Conservation (phyloP, 1,139 yeast species). For the Yamadazyma spencermartinsiae region DNA sequence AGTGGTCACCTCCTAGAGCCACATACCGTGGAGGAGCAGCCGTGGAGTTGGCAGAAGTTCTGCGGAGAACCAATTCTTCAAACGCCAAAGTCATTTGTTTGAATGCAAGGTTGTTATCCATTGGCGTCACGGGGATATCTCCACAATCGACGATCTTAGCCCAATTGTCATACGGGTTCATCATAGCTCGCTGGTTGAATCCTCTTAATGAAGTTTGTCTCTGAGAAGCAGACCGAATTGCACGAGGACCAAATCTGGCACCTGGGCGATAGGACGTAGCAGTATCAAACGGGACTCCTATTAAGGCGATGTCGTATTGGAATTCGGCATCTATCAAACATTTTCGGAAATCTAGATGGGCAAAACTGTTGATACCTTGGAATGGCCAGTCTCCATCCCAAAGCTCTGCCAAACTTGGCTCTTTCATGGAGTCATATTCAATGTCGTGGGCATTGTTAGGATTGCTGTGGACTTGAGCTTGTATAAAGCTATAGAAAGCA, state of each 20-base stretch:
- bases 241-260: constrained; percentile 79
- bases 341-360: constrained; percentile 60
- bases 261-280: constrained; percentile 75
- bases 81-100: constrained; percentile 71
- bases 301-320: constrained; percentile 61
- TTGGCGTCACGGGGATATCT: constrained; percentile 78
- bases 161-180: constrained; percentile 68
- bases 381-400: constrained; percentile 73
- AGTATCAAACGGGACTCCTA: constrained; percentile 80
- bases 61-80: constrained; percentile 49
- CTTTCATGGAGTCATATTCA: constrained; percentile 13
- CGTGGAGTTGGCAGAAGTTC: constrained; percentile 23
- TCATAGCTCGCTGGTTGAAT: constrained; percentile 63
- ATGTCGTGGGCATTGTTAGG: constrained; percentile 9
- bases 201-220: constrained; percentile 68
- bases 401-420: constrained; percentile 45
- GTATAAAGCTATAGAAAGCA: background rate
- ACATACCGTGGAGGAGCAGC: constrained; percentile 57
- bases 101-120: constrained; percentile 70
- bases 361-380: constrained; percentile 71
- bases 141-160: constrained; percentile 74
- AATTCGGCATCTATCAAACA: constrained; percentile 53
- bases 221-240: constrained; percentile 71
- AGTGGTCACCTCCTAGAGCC: constrained; percentile 79
- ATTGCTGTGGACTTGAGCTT: constrained; percentile 13